Evolutionary conservation across 768 basidiomycete genomes (phyloP), one percentile per base, ranked within the genome.

Genomic region (Boletellus ananiceps): DNA sequence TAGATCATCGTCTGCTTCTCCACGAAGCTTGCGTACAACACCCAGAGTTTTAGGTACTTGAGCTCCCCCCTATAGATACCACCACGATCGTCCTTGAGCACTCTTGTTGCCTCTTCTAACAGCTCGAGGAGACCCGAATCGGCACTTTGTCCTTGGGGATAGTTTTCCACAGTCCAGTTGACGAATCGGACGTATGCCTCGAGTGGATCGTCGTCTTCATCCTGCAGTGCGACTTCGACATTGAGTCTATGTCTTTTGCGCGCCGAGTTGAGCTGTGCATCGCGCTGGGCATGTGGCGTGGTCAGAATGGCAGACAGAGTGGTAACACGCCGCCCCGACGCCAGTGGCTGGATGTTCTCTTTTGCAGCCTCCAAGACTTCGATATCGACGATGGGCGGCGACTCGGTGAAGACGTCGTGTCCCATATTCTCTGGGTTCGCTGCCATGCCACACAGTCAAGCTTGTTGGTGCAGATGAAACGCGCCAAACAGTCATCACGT

Each of bases 1-100:
- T 88, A 97, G 56, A 98, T 86, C 65, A 93, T 79, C 14, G 82
- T 81, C 36, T 93, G 86, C 61, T 83, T 83, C 71, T 97, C 94
- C 44, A 98, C 91, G 63, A 90, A 87, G 64, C 83, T 84, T 14
- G 94, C 88, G 66, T 97, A 99, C 40, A 93, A 80, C 44, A 93
- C 75, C 96, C 96, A 99, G 14, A 98, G 73, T 63, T 93, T 92
- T 47, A 98, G 77, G 67, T 97, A 96, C 50, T 88, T 83, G 51
- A 90, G 62, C 61, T 97, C 92, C 47, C 74, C 77, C 58, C 77
- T 78, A 81, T 91, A 97, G 52, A 74, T 74, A 0, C 86, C 83
- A 23, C 76, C 83, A 45, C 84, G 75, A 57, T 90, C 74, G 57
- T 86, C 83, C 57, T 92, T 84, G 61, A 98, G 77, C 8, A 84